Conservation (phyloP, 2,329 filamentous ascomycete genomes). For the Ceratocystis cubensis region DNA sequence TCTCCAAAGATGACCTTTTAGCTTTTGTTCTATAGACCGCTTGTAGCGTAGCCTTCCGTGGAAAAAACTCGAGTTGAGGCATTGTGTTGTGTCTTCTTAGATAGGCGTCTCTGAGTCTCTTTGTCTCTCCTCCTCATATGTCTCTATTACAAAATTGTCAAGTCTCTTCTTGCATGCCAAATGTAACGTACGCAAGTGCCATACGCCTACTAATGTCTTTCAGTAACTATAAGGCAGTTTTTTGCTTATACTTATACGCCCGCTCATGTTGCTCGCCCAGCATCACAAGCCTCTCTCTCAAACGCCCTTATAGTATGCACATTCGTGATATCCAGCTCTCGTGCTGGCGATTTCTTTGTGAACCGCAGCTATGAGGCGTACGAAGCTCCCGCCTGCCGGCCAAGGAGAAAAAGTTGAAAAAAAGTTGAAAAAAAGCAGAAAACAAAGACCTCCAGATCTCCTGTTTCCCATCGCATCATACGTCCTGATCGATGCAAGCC, state of each 20-base stretch:
- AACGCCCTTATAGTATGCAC: constrained; percentile 2
- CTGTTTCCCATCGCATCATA: neutral
- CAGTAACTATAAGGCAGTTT: neutral
- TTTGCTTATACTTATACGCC: neutral
- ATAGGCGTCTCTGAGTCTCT: neutral
- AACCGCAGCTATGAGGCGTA: neutral
- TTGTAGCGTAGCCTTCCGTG: too few relatives aligned
- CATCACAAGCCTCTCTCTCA: neutral
- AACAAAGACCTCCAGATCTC: neutral
- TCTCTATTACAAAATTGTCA: neutral
- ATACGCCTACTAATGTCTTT: neutral
- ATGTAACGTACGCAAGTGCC: neutral
- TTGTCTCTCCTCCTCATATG: neutral
- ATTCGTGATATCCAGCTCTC: neutral
- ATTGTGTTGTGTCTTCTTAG: too few relatives aligned
- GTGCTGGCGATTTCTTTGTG: constrained; percentile 3
- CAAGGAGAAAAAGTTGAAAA: neutral
- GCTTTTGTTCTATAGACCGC: too few relatives aligned
- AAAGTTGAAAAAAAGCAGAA: neutral
- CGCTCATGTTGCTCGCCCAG: neutral
- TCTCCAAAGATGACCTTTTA: too few relatives aligned
- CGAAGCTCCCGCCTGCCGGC: neutral
- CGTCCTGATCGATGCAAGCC: neutral
- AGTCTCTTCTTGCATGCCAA: constrained; percentile 4
- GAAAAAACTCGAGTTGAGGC: too few relatives aligned